Evolutionary conservation across 208 protist species (phyloP), one percentile per base, ranked within the genome.

Genomic region (Leishmania guyanensis): DNA sequence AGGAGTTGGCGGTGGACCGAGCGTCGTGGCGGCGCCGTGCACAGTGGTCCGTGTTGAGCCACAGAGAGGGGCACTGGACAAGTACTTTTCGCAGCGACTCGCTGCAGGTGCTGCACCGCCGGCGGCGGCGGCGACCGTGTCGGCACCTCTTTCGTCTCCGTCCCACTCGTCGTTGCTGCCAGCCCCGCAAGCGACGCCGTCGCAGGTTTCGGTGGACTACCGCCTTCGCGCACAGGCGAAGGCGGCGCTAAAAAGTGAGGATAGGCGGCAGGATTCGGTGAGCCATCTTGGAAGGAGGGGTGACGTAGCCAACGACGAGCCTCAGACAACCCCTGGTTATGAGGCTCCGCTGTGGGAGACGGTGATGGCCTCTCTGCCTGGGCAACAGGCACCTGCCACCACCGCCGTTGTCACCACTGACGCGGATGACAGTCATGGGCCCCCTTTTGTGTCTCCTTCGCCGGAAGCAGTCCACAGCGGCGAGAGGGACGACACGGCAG

Each of bases 1-100:
- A 36, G 26, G 56, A 9, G 17, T 14, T 77, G 53, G 74, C 12
- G 73, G 68, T 36, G 64, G 84, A 33, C 70, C 82, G 36, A 77
- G 43, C 29, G 79, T 88, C 73, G 80, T 84, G 16, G 82, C 92
- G 43, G 83, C 90, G 33, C 94, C 94, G 65, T 95, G 88, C 76
- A 94, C 85, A 26, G 60, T 95, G 68, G 91, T 96, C 74, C 94
- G 94, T 20, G 89, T 95, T 66, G 92, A 96, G 77, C 86, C 86
- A 33, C 94, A 97, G 71, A 80, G 85, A 54, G 94, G 94, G 3
- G 92, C 94, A 48, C 78, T 97, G 48, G 94, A 97, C 77, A 84
- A 77, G 22, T 95, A 93, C 83, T 82, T 95, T 26, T 77, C 83
- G 33, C 78, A 86, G 66, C 82, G 82, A n/a, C 72, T 73, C 50